Conservation (phyloP, 2,329 filamentous ascomycete species). For the Aureobasidium sp. region DNA sequence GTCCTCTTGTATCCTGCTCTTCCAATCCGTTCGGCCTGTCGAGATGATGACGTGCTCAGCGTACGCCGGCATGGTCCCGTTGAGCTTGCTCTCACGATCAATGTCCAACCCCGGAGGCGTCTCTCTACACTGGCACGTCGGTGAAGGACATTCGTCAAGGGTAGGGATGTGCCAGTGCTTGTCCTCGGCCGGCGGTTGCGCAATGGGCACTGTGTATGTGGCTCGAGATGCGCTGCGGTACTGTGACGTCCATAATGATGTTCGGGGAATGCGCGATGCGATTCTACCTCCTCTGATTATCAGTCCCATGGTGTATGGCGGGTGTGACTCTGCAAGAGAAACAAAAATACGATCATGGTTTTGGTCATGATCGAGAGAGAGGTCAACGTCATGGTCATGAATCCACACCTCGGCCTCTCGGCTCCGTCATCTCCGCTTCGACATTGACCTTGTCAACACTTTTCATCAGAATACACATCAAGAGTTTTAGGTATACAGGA, state of each 20-base stretch:
- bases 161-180: conserved; percentile 36
- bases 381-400: neutral
- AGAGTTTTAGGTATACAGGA: neutral
- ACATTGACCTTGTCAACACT: neutral
- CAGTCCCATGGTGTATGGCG: neutral
- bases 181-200: conserved; percentile 19
- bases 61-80: conserved; percentile 72
- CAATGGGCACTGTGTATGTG: conserved; percentile 23
- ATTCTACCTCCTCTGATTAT: neutral
- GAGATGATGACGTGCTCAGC: conserved; percentile 77
- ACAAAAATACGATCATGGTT: neutral
- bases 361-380: neutral
- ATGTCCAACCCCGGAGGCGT: conserved; percentile 64
- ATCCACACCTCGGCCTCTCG: neutral
- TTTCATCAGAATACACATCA: neutral
- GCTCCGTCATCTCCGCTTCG: neutral
- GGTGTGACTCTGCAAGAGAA: neutral
- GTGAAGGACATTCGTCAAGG: conserved; percentile 58
- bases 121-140: conserved; percentile 68
- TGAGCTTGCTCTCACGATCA: conserved; percentile 61
- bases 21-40: conserved; percentile 75
- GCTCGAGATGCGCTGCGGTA: conserved; percentile 5
- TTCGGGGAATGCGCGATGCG: neutral
- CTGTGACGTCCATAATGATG: neutral
- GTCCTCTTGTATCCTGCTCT: conserved; percentile 77